Base-by-base conservation (phyloP, 345 rosid genomes). In the Kandelia obovata region DNA sequence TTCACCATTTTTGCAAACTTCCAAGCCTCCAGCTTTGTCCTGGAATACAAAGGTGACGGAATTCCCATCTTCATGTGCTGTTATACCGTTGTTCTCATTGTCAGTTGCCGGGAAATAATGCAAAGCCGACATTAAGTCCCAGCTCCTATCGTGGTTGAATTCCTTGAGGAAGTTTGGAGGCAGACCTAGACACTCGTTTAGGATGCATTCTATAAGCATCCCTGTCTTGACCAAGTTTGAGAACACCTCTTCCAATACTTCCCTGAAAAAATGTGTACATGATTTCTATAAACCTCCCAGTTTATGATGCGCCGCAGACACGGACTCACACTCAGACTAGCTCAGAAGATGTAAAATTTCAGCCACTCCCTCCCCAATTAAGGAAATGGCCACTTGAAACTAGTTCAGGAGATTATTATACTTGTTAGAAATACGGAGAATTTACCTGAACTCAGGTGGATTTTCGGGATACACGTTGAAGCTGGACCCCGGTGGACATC, bases 111-210 rank as follows among this genome's bases (percentile, higher is more conserved):
- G 84, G 39, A 78, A 82, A 72, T 87, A 85, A 59, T 43, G 81
- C 7, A 78, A 13, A 0, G 87, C 79, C 0, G 26, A 65, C 80
- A 84, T 69, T 70, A 87, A 78, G 74, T 87, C 88, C 85, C 81
- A 85, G 72, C 85, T 82, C 76, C 92, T 75, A n/a, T 80, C 88
- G 35, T 69, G 28, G 21, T 85, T 85, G 70, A 67, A 87, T 65
- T 75, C 76, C 57, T 61, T 63, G 19, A 83, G 79, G 68, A 85
- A 85, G 57, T 74, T 71, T 2, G 77, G 58, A 27, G 89, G 86
- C n/a, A 87, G 84, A 39, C 74, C 80, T 53, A 85, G 65, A 68
- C 88, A 79, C 21, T 75, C 76, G 17, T 82, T 83, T 11, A 83
- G 26, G 32, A 80, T 77, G 77, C 72, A 64, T 71, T 85, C 85